Evolutionary conservation across 2,329 filamentous ascomycete genomes (phyloP).

Genomic region (Pseudogymnoascus sp.): DNA sequence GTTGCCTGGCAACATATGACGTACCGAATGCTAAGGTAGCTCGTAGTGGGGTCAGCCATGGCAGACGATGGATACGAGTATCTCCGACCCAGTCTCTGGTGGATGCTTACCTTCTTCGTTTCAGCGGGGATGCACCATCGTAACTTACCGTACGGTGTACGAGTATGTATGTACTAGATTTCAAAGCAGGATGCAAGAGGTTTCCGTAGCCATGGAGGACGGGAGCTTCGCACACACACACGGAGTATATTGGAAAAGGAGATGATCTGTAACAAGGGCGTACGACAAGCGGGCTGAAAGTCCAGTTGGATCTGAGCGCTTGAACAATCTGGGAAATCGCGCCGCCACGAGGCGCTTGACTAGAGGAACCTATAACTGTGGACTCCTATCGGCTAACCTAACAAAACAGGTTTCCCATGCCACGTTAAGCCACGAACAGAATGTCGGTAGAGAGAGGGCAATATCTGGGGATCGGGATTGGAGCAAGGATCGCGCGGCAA

Average conservation of each 20-base stretch:
- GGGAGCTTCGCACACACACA: neutral
- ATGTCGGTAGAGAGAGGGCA: neutral
- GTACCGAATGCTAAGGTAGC: neutral
- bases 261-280: neutral
- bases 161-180: neutral
- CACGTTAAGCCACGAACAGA: conserved; percentile 6
- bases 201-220: neutral
- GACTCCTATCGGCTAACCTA: neutral
- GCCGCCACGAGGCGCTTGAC: neutral
- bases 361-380: neutral
- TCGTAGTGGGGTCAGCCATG: neutral
- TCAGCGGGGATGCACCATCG: neutral
- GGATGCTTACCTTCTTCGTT: conserved; percentile 8
- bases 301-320: neutral
- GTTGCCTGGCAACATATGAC: neutral
- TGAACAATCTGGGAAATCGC: neutral
- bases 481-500: conserved; percentile 7
- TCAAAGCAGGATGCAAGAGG: neutral
- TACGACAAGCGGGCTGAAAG: conserved; percentile 1
- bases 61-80: neutral
- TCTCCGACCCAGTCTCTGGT: conserved; percentile 7
- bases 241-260: neutral
- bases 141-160: neutral
- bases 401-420: neutral
- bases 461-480: conserved; percentile 6